These are phyloP conservation scores for Meira nashicola DNA, from an alignment of 1,284 basidiomycete genomes.

Conservation along the genomic window DNA sequence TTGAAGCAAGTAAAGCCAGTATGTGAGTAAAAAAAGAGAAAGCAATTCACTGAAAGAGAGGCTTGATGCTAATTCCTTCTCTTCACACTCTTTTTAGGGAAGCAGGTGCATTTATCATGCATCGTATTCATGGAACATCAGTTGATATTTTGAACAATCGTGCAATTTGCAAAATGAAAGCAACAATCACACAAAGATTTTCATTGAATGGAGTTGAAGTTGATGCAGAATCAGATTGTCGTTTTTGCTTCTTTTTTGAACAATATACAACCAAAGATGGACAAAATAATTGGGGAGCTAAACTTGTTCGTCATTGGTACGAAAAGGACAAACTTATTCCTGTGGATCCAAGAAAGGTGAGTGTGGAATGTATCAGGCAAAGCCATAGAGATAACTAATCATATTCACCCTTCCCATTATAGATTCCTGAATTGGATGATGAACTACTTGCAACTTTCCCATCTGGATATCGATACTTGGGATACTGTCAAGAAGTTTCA, in stretches of 20 bases:
- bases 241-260: slow-evolving; percentile 47
- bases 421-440: slow-evolving; percentile 32
- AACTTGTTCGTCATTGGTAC: slow-evolving; percentile 28
- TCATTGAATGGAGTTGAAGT: slow-evolving; percentile 38
- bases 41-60: too few species aligned
- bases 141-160: slow-evolving; percentile 39
- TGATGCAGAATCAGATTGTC: slow-evolving; percentile 47
- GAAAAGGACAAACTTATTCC: slow-evolving; percentile 47
- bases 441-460: slow-evolving; percentile 38
- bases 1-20: slow-evolving; percentile 34
- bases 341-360: slow-evolving; percentile 39
- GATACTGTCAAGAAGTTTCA: slow-evolving; percentile 16
- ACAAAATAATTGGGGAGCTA: slow-evolving; percentile 1
- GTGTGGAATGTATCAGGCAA: too few species aligned
- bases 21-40: slow-evolving; percentile 15
- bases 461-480: slow-evolving; percentile 30
- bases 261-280: slow-evolving; percentile 10
- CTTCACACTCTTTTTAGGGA: not conserved
- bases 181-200: slow-evolving; percentile 49
- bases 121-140: slow-evolving; percentile 42
- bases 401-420: not conserved
- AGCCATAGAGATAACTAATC: too few species aligned
- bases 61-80: too few species aligned
- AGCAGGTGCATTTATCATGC: slow-evolving; percentile 43
- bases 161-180: slow-evolving; percentile 48